Percentiles rank a stretch among this genome's conserved stretches.
Conservation (phyloP, 2,329 filamentous ascomycete genomes). For the Pseudogymnoascus sp. region DNA sequence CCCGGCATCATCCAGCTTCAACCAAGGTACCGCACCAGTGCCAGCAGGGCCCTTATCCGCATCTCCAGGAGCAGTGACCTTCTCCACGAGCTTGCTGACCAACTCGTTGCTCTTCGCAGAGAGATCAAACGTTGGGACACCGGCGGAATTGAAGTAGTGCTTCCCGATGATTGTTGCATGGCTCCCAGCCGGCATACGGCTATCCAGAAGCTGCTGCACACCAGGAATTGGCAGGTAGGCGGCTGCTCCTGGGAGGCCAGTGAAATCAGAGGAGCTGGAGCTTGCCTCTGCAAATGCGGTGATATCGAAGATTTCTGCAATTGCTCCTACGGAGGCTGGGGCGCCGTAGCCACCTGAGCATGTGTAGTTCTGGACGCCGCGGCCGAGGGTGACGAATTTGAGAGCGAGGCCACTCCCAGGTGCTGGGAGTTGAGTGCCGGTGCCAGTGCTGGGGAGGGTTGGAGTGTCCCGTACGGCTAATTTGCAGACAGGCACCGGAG, state of each 20-base stretch:
- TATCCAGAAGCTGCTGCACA: neutral
- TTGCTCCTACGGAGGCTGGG: constrained; percentile 22
- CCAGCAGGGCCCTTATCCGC: constrained; percentile 20
- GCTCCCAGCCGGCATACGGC: neutral
- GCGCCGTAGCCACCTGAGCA: constrained; percentile 19
- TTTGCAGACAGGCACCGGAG: constrained; percentile 13
- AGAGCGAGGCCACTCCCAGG: constrained; percentile 21
- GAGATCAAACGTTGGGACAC: constrained; percentile 26
- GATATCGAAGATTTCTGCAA: constrained; percentile 28
- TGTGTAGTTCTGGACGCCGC: constrained; percentile 29
- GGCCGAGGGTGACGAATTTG: constrained; percentile 25
- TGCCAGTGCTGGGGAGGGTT: constrained; percentile 19
- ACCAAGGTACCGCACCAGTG: constrained; percentile 27
- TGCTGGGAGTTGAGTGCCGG: constrained; percentile 22
- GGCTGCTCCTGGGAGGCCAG: constrained; percentile 17
- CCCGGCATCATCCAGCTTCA: constrained; percentile 22
- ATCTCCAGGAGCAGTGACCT: constrained; percentile 20
- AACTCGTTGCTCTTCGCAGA: constrained; percentile 18
- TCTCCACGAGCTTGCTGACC: constrained; percentile 19
- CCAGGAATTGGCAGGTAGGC: constrained; percentile 18
- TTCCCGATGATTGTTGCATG: constrained; percentile 11
- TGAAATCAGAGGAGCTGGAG: constrained; percentile 13
- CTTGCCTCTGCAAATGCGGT: constrained; percentile 21
- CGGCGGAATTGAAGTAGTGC: constrained; percentile 26
- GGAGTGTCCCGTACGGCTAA: constrained; percentile 12